phyloP scores from a whole-genome alignment of 148 eudicot genomes.

The Silene conica region DNA sequence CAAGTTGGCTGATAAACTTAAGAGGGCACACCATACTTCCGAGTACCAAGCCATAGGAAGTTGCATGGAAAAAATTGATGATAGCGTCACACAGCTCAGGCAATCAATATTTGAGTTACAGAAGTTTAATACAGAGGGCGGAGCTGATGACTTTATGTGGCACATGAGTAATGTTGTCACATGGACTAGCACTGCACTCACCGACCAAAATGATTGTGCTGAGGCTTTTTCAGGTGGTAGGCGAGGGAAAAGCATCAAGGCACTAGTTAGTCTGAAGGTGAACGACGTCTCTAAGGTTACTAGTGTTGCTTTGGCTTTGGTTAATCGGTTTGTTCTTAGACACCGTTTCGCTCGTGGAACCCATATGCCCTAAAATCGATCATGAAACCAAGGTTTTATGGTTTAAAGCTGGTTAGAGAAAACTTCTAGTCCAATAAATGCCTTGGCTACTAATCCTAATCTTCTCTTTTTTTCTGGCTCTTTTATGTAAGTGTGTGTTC shows the following conservation, averaged over 20 bases:
- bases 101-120: conserved; percentile 37
- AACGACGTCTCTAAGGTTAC: conserved; percentile 42
- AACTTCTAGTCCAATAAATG: neutral
- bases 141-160: conserved; percentile 41
- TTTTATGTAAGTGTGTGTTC: neutral
- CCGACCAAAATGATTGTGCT: conserved; percentile 44
- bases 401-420: neutral
- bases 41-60: conserved; percentile 39
- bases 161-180: conserved; percentile 50
- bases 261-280: conserved; percentile 42
- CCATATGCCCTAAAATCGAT: conserved; percentile 23
- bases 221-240: conserved; percentile 38
- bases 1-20: conserved; percentile 31
- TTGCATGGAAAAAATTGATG: conserved; percentile 45
- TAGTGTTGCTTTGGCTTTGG: conserved; percentile 61
- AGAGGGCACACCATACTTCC: neutral
- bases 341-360: conserved; percentile 26
- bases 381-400: neutral
- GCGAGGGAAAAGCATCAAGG: conserved; percentile 32
- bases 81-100: conserved; percentile 45
- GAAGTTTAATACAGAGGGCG: conserved; percentile 23
- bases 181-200: conserved; percentile 62
- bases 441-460: neutral
- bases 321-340: conserved; percentile 44
- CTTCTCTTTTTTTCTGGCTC: neutral